Evolutionary conservation across 345 rosid species (phyloP).

Genomic region (Citrus medica): DNA sequence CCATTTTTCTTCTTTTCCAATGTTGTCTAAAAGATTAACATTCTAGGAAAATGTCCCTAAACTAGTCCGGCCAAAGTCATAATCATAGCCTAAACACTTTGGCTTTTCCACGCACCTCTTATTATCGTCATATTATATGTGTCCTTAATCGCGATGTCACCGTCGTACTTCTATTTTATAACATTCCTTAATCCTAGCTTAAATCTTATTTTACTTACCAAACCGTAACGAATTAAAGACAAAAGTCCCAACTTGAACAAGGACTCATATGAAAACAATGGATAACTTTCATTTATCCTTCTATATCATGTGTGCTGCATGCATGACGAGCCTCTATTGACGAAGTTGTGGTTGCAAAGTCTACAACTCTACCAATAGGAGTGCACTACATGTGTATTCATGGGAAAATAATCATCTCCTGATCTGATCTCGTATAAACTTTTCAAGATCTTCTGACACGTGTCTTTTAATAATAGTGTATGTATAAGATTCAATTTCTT

Average conservation of each 20-base stretch:
- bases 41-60: not conserved
- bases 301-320: no score
- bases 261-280: not conserved
- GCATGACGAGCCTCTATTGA: not conserved
- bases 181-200: conserved; percentile 16
- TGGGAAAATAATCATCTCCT: no score
- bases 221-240: not conserved
- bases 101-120: conserved; percentile 15
- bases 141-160: conserved; percentile 27
- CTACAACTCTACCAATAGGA: no score
- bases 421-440: rapidly evolving
- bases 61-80: conserved; percentile 23
- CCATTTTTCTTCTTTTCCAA: no score
- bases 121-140: conserved; percentile 17
- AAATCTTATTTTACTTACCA: conserved; percentile 8
- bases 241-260: not conserved
- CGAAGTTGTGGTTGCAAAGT: no score
- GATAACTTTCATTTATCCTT: no score
- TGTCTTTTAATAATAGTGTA: no score
- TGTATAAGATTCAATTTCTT: rapidly evolving
- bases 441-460: no score
- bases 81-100: conserved; percentile 22
- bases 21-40: not conserved
- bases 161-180: conserved; percentile 10
- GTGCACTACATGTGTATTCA: no score